These are phyloP conservation scores for Chrysoporthe deuterocubensis DNA, from an alignment of 2,329 filamentous ascomycete species.

Conservation along the genomic window DNA sequence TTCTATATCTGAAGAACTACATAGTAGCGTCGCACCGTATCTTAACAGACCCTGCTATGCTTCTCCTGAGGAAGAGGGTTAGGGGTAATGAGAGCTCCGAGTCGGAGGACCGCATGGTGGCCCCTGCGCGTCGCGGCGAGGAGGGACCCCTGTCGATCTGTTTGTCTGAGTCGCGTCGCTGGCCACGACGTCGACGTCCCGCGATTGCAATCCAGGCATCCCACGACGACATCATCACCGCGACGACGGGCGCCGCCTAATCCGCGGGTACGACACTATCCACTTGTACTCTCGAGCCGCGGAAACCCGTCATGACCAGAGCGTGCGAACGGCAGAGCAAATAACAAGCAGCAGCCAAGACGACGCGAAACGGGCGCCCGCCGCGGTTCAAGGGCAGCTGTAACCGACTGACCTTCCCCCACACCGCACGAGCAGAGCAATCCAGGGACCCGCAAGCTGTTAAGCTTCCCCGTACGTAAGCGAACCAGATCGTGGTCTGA, in stretches of 20 bases:
- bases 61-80: background rate
- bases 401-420: background rate
- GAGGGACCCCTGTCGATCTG: constrained; percentile 20
- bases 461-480: background rate
- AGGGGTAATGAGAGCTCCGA: background rate
- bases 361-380: background rate
- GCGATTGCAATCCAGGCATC: background rate
- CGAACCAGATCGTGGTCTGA: background rate
- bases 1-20: background rate
- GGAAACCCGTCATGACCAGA: background rate
- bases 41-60: constrained; percentile 14
- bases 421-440: background rate
- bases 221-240: background rate
- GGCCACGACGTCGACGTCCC: constrained; percentile 14
- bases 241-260: constrained; percentile 8
- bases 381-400: background rate
- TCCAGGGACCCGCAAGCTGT: background rate
- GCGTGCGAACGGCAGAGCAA: background rate
- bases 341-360: background rate
- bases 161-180: constrained; percentile 25
- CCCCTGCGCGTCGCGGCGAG: constrained; percentile 9
- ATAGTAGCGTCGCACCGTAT: background rate
- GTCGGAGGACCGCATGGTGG: constrained; percentile 5
- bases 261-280: constrained; percentile 9
- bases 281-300: background rate